phyloP scores from a whole-genome alignment of 768 basidiomycete species.

The Hirschioporus abietinus region DNA sequence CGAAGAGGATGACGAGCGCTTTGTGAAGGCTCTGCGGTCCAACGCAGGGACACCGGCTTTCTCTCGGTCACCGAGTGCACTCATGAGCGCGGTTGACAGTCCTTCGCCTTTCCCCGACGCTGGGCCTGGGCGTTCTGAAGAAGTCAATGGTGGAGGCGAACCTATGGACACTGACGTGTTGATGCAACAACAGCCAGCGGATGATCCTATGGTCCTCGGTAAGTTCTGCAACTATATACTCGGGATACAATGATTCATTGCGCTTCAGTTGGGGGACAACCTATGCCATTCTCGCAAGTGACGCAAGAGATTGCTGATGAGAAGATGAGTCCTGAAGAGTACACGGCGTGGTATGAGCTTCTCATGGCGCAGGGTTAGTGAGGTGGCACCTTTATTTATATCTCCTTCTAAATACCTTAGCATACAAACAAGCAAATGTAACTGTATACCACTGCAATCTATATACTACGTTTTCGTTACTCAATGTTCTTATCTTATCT shows the following conservation, averaged over 20 bases:
- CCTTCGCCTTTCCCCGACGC: not conserved
- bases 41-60: constrained; percentile 6
- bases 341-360: constrained; percentile 73
- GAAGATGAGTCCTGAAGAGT: constrained; percentile 90
- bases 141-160: constrained; percentile 7
- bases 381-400: not conserved
- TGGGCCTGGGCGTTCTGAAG: constrained; percentile 23
- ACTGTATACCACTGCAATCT: not conserved
- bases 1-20: constrained; percentile 32
- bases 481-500: not conserved
- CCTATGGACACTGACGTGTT: constrained; percentile 10
- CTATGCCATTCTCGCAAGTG: constrained; percentile 70
- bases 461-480: not conserved
- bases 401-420: not conserved
- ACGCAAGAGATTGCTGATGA: constrained; percentile 87
- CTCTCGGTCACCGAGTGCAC: constrained; percentile 3
- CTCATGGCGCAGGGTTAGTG: constrained; percentile 37
- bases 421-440: not conserved
- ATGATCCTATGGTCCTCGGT: constrained; percentile 72
- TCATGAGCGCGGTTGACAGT: constrained; percentile 6
- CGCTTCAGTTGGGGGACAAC: constrained; percentile 62
- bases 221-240: constrained; percentile 18
- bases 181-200: constrained; percentile 23
- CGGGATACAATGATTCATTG: constrained; percentile 1
- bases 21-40: constrained; percentile 28